phyloP scores from a whole-genome alignment of 768 basidiomycete species.

The Boletus tomentosulus region DNA sequence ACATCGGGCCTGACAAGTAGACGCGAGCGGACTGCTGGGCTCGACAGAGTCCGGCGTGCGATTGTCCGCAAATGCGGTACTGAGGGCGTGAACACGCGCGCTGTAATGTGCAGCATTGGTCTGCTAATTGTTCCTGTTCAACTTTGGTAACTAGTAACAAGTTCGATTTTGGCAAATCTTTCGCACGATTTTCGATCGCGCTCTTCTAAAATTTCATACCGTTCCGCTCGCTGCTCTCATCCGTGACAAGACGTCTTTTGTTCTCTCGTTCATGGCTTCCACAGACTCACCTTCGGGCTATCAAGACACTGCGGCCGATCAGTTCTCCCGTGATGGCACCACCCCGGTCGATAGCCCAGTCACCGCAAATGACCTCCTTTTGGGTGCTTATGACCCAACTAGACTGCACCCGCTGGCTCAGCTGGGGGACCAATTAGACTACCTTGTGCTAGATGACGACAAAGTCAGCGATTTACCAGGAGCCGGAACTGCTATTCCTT shows the following conservation, averaged over 20 bases:
- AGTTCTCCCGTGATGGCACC: conserved; percentile 41
- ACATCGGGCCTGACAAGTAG: conserved; percentile 16
- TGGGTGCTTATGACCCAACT: conserved; percentile 85
- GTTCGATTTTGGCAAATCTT: conserved; percentile 6
- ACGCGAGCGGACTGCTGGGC: conserved; percentile 19
- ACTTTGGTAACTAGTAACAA: conserved; percentile 13
- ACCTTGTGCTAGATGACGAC: conserved; percentile 93
- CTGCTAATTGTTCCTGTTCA: conserved; percentile 29
- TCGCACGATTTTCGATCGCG: conserved; percentile 22
- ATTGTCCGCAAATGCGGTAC: conserved; percentile 22
- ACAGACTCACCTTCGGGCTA: conserved; percentile 34
- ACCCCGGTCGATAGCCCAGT: conserved; percentile 52
- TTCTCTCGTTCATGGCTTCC: conserved; percentile 26
- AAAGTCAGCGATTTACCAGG: conserved; percentile 90
- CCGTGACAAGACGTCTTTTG: conserved; percentile 15
- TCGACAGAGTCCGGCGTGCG: conserved; percentile 20
- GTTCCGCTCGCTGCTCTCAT: conserved; percentile 16
- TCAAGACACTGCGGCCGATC: conserved; percentile 42
- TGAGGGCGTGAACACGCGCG: conserved; percentile 21
- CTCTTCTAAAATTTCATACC: conserved; percentile 28
- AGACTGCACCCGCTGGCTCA: conserved; percentile 92
- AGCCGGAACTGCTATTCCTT: conserved; percentile 85
- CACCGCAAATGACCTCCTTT: conserved; percentile 84
- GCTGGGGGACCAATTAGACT: conserved; percentile 91
- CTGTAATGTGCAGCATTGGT: conserved; percentile 14